These are phyloP conservation scores for Sarocladium oryzae DNA, from an alignment of 2,329 filamentous ascomycete genomes.

Conservation along the genomic window DNA sequence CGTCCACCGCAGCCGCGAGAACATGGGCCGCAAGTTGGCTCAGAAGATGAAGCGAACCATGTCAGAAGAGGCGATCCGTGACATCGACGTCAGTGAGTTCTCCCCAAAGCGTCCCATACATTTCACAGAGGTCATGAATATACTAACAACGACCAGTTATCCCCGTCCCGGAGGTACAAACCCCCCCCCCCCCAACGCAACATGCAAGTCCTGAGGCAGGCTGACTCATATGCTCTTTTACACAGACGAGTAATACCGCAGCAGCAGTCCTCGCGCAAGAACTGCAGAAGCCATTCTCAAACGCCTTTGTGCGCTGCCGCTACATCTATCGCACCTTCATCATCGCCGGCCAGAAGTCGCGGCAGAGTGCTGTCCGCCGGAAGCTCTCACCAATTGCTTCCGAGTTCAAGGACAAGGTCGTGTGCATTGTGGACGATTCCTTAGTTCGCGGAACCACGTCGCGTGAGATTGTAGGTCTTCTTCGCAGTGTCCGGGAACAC, in stretches of 20 bases:
- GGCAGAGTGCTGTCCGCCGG: constrained; percentile 79
- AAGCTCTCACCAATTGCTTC: constrained; percentile 83
- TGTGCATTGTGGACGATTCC: constrained; percentile 82
- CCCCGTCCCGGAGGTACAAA: constrained; percentile 51
- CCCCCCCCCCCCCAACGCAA: neutral
- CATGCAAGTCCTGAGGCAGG: constrained; percentile 7
- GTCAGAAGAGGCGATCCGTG: constrained; percentile 60
- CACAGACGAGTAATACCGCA: constrained; percentile 72
- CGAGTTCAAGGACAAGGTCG: constrained; percentile 75
- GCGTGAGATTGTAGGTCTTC: constrained; percentile 58
- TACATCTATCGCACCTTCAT: constrained; percentile 88
- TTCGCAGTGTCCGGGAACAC: too few species aligned
- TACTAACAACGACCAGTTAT: constrained; percentile 47
- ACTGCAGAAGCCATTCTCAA: constrained; percentile 69
- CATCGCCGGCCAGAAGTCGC: constrained; percentile 62
- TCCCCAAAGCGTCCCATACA: neutral
- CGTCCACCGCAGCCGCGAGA: constrained; percentile 74
- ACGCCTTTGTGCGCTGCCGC: constrained; percentile 83
- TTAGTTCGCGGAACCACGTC: constrained; percentile 70
- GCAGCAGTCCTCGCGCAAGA: constrained; percentile 70
- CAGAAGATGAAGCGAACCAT: constrained; percentile 63
- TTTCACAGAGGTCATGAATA: neutral
- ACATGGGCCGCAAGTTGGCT: constrained; percentile 80
- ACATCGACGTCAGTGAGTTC: constrained; percentile 60
- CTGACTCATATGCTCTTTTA: neutral